A percentile compares a stretch with the other conserved stretches of the same genome.
Conservation (phyloP, 768 basidiomycete genomes). For the Amanita fuliginea region DNA sequence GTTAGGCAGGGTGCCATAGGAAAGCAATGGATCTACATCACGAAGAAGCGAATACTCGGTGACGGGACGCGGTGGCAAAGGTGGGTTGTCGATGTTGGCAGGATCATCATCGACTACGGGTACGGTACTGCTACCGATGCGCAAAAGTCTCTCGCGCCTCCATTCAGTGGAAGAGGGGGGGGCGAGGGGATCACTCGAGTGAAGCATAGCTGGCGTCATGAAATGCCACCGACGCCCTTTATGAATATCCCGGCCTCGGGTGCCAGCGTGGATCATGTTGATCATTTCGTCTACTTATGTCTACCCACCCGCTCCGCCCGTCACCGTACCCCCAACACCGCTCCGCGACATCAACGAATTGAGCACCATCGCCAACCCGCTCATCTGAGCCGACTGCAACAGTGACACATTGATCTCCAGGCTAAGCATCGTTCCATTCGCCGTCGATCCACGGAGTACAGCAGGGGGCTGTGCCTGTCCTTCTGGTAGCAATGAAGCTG, state of each 20-base stretch:
- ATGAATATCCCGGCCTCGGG: too few species aligned
- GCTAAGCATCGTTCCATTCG: slow-evolving; percentile 61
- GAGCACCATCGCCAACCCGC: slow-evolving; percentile 57
- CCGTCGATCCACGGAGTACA: slow-evolving; percentile 60
- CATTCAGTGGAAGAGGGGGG: slow-evolving; percentile 47
- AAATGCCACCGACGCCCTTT: background rate
- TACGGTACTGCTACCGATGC: slow-evolving; percentile 30
- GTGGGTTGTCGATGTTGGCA: background rate
- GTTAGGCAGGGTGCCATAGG: slow-evolving; percentile 51
- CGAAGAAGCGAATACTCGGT: slow-evolving; percentile 27
- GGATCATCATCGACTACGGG: background rate
- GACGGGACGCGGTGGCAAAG: background rate
- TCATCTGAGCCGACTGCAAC: slow-evolving; percentile 69
- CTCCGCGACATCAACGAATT: slow-evolving; percentile 57
- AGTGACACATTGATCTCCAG: slow-evolving; percentile 72
- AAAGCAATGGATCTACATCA: slow-evolving; percentile 16
- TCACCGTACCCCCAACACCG: background rate
- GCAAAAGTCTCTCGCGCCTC: slow-evolving; percentile 50
- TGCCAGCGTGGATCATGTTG: too few species aligned
- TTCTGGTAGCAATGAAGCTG: slow-evolving; percentile 38
- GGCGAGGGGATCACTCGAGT: slow-evolving; percentile 21
- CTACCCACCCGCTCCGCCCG: background rate
- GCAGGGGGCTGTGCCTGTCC: slow-evolving; percentile 63
- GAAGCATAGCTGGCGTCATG: background rate
- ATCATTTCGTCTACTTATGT: background rate